A percentile compares a stretch with the other conserved stretches of the same genome.
These are phyloP conservation scores for Dioszegia hungarica DNA, from an alignment of 768 basidiomycete species.

Conservation along the genomic window DNA sequence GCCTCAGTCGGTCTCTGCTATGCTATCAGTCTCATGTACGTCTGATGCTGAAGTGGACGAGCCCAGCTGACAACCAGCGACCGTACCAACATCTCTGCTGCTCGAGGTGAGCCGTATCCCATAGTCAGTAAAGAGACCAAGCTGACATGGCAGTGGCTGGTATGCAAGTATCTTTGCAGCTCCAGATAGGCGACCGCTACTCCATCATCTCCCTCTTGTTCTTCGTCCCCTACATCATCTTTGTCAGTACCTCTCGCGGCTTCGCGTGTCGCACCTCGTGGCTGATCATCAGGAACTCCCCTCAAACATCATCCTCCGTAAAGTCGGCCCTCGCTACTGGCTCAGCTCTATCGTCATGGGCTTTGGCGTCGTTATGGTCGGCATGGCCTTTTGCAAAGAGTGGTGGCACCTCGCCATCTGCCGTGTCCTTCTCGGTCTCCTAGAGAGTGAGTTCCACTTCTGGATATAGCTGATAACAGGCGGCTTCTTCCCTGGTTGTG, in stretches of 20 bases:
- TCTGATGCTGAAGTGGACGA: neutral
- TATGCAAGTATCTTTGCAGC: constrained; percentile 26
- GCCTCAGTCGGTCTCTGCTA: constrained; percentile 12
- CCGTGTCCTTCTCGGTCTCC: constrained; percentile 39
- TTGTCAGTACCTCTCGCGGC: constrained; percentile 2
- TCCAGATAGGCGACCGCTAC: constrained; percentile 40
- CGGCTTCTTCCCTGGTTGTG: constrained; percentile 43
- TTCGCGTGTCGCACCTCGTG: neutral
- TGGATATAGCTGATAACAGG: constrained; percentile 4
- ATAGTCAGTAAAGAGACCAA: neutral
- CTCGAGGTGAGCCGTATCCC: constrained; percentile 1
- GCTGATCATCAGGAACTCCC: constrained; percentile 29
- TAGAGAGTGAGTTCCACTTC: constrained; percentile 25
- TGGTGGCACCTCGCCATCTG: constrained; percentile 41
- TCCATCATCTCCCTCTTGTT: constrained; percentile 41
- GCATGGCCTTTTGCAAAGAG: constrained; percentile 40
- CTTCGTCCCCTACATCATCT: constrained; percentile 43
- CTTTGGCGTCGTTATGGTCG: constrained; percentile 41
- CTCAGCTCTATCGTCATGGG: constrained; percentile 29
- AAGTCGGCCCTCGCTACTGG: constrained; percentile 31
- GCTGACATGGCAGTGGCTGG: constrained; percentile 41
- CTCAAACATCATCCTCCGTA: constrained; percentile 38
- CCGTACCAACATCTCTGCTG: constrained; percentile 17
- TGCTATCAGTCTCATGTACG: constrained; percentile 10
- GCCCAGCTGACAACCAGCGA: constrained; percentile 3